Conservation (phyloP, 805 yeast species). For the Torulaspora microellipsoides region DNA sequence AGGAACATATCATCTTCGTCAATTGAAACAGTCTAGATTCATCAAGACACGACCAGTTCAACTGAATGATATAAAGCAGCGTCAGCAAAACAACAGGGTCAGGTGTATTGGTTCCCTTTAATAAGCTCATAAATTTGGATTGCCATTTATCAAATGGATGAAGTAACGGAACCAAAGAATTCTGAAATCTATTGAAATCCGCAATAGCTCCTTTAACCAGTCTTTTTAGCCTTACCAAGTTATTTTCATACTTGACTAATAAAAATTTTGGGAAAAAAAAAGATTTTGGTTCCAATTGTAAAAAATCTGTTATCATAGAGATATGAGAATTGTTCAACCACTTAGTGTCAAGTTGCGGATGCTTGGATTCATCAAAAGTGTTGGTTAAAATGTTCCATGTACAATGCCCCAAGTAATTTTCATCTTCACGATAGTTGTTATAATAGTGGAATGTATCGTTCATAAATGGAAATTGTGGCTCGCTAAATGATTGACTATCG, state of each 20-base stretch:
- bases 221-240: slow-evolving; percentile 8
- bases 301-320: slow-evolving; percentile 9
- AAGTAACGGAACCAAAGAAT: slow-evolving; percentile 24
- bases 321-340: slow-evolving; percentile 9
- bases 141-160: slow-evolving; percentile 22
- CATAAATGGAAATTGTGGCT: slow-evolving; percentile 21
- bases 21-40: slow-evolving; percentile 25
- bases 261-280: slow-evolving; percentile 22
- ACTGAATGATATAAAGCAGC: slow-evolving; percentile 26
- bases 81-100: slow-evolving; percentile 20
- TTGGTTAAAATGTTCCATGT: slow-evolving; percentile 22
- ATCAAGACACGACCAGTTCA: slow-evolving; percentile 30
- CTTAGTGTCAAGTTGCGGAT: background rate
- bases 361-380: background rate
- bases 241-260: slow-evolving; percentile 16
- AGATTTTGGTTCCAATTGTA: slow-evolving; percentile 19
- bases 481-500: slow-evolving; percentile 1
- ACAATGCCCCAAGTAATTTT: slow-evolving; percentile 24
- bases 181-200: slow-evolving; percentile 18
- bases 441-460: slow-evolving; percentile 28
- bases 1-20: slow-evolving; percentile 22
- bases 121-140: slow-evolving; percentile 4
- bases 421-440: slow-evolving; percentile 16
- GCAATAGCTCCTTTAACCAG: slow-evolving; percentile 9
- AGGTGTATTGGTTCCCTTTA: slow-evolving; percentile 1